phyloP scores from a whole-genome alignment of 441 rosid genomes.

The Arabidopsis lyrata region DNA sequence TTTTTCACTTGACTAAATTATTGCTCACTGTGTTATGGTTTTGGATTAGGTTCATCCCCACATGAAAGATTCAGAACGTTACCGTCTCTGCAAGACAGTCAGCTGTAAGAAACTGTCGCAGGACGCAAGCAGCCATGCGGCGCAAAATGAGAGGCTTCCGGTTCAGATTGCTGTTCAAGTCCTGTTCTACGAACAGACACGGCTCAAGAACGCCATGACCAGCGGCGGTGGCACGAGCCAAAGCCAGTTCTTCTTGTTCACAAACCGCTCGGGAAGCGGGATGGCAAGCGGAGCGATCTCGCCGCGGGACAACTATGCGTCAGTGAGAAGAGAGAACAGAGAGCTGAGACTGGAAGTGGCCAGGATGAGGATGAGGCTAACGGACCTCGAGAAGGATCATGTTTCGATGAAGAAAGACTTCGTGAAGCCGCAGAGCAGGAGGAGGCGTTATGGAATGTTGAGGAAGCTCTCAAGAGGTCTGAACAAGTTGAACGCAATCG shows the following conservation, averaged over 20 bases:
- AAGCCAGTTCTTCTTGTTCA: conserved; percentile 82
- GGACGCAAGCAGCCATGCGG: conserved; percentile 97
- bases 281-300: conserved; percentile 98
- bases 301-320: conserved; percentile 90
- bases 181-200: conserved; percentile 83
- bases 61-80: conserved; percentile 86
- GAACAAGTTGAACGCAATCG: conserved; percentile 70
- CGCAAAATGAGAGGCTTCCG: conserved; percentile 89
- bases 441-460: conserved; percentile 58
- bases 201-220: conserved; percentile 91
- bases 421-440: conserved; percentile 57
- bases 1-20: too few relatives aligned
- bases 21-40: background rate
- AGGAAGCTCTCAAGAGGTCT: conserved; percentile 73
- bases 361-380: conserved; percentile 95
- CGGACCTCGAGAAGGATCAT: conserved; percentile 92
- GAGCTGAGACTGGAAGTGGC: conserved; percentile 95
- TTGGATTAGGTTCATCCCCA: conserved; percentile 79
- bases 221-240: conserved; percentile 60
- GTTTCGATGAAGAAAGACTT: conserved; percentile 91
- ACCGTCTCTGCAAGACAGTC: conserved; percentile 89
- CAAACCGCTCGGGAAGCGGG: conserved; percentile 84
- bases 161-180: conserved; percentile 95
- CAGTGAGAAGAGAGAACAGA: conserved; percentile 93
- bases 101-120: conserved; percentile 90